Evolutionary conservation across 129 eudicot species (phyloP).

Genomic region (Sambucus nigra): DNA sequence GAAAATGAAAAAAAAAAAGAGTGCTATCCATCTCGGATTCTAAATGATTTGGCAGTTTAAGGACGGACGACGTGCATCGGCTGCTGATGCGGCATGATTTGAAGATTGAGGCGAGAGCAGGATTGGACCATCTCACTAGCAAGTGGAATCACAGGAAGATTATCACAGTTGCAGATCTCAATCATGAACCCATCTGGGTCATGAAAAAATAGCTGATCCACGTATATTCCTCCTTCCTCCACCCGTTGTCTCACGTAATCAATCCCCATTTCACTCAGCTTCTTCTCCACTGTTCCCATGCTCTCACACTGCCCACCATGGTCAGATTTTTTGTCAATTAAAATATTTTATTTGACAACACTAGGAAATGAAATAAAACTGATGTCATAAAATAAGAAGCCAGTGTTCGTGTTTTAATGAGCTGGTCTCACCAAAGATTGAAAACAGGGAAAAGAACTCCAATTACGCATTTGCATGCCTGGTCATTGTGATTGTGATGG

Average conservation of each 20-base stretch:
- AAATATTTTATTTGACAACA: too few relatives aligned
- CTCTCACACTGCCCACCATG: slow-evolving; percentile 88
- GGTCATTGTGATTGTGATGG: too few relatives aligned
- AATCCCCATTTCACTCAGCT: slow-evolving; percentile 70
- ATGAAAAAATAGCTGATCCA: slow-evolving; percentile 84
- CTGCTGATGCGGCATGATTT: slow-evolving; percentile 36
- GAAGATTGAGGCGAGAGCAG: slow-evolving; percentile 56
- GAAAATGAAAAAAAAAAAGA: neutral
- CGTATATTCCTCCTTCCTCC: slow-evolving; percentile 80
- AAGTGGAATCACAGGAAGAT: slow-evolving; percentile 70
- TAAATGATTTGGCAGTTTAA: neutral
- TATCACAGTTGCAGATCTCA: slow-evolving; percentile 89
- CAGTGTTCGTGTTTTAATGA: too few relatives aligned
- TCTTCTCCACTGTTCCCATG: slow-evolving; percentile 88
- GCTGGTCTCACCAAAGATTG: too few relatives aligned
- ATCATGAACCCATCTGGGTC: slow-evolving; percentile 97
- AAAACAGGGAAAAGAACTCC: too few relatives aligned
- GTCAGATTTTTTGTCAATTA: too few relatives aligned
- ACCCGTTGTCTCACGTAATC: slow-evolving; percentile 53
- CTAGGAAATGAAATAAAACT: too few relatives aligned
- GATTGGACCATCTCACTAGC: slow-evolving; percentile 77
- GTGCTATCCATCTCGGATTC: neutral
- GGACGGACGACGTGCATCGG: slow-evolving; percentile 19
- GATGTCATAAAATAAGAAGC: too few relatives aligned
- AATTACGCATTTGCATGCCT: too few relatives aligned